phyloP scores from a whole-genome alignment of 176 grass and related monocot species.

The Luzula sylvatica region DNA sequence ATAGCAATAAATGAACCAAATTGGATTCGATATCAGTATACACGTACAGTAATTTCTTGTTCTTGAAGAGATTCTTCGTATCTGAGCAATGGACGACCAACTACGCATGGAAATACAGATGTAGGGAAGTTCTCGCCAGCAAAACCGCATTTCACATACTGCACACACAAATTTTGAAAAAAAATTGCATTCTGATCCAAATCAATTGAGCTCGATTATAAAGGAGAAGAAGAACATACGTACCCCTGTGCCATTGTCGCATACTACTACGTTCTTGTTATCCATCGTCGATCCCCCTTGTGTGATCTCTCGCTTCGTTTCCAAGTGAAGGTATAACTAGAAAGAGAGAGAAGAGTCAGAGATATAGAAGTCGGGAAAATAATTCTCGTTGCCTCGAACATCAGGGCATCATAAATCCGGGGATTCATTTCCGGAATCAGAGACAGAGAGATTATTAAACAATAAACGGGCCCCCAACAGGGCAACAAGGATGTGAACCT shows the following conservation, averaged over 20 bases:
- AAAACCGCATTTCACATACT: conserved; percentile 99
- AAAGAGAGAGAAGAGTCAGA: too few relatives aligned
- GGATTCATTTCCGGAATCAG: too few relatives aligned
- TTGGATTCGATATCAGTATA: background rate
- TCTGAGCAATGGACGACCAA: conserved; percentile 75
- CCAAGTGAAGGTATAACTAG: background rate
- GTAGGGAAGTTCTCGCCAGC: conserved; percentile 87
- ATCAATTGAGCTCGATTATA: background rate
- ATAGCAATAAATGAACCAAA: background rate
- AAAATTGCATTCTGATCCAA: background rate
- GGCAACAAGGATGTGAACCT: too few relatives aligned
- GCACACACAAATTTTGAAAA: conserved; percentile 17
- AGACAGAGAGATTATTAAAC: too few relatives aligned
- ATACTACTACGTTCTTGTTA: conserved; percentile 63
- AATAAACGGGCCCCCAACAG: too few relatives aligned
- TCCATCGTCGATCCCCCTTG: conserved; percentile 30
- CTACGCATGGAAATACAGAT: conserved; percentile 82
- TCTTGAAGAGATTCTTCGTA: conserved; percentile 88
- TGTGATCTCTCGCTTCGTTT: background rate
- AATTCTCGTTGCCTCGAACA: too few relatives aligned
- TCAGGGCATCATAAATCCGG: too few relatives aligned
- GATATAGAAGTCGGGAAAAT: too few relatives aligned
- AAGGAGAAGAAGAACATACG: background rate
- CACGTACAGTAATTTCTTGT: conserved; percentile 70
- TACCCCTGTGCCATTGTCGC: conserved; percentile 91